Base-by-base conservation (phyloP, 1,284 basidiomycete genomes). In the Heterobasidion parviporum region DNA sequence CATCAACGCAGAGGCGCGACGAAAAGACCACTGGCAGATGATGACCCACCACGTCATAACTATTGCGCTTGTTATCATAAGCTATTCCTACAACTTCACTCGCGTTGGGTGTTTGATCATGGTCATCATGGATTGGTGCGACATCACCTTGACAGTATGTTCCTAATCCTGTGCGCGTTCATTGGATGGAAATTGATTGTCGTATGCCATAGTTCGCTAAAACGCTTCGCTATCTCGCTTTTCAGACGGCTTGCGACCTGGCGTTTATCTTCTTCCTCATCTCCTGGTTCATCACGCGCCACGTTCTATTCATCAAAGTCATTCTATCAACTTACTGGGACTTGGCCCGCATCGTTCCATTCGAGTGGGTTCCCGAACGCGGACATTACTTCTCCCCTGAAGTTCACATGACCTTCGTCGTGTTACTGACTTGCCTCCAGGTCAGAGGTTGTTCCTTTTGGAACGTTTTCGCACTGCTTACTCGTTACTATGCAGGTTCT, bases 11-110 rank as follows among this genome's bases (percentile, higher is more conserved):
- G 96, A 99, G 71, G 94, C 87, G 50, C 80, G 85, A 54, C 80
- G 96, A 56, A 94, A 93, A 67, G 96, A 99, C 71, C 92, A 97
- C 70, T 78, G 78, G 69, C 94, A 98, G 72, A 99, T 98, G 96
- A 89, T 98, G 78, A 76, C 85, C 34, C 96, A 99, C 74, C 96
- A 99, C 71, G 69, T 97, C 64, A 88, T 98, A 64, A 96, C 94
- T 16, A 82, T 95, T 57, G 69, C 78, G 44, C 82, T 99, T 60
- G 84, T 98, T 72, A 69, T 78, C 36, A 68, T 76, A 34, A 94
- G 90, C 67, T 99, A 97, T 72, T 77, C 79, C 55, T 84, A 79
- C 69, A 89, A 95, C 72, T 89, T 87, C 66, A 95, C 92, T 8
- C 87, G 92, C 41, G 81, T 96, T 51, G 96, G 96, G 16, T 91